Base-by-base conservation (phyloP, 1,139 yeast species). In the Candida freyschussii region DNA sequence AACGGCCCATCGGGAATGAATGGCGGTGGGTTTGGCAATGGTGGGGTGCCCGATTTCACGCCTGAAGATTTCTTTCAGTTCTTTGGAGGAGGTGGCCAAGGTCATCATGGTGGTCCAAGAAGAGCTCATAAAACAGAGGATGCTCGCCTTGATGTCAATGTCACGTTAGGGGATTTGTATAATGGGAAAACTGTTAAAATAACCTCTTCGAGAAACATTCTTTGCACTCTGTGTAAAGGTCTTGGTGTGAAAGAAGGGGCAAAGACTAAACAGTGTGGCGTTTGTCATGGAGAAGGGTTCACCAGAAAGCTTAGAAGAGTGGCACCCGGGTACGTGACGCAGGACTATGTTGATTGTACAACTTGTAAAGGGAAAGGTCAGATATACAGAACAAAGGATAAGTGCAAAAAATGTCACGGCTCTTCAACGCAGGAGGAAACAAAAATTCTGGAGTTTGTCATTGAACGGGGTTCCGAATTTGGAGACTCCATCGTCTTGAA, bases 161-260 rank as follows among this genome's bases (percentile, higher is more conserved):
- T 87, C 7, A 68, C 82, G 0, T 59, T 87, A 36, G 86, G 78
- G 37, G 96, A 89, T 41, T 60, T 86, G 27, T 91, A 75, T 64
- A 74, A 73, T 45, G 97, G 98, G 8, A 85, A 85, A 53, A 74
- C 78, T 12, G 70, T 86, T 43, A 82, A 85, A 54, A 75, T 85
- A 50, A 72, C 85, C 4, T 72, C 85, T 4, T 75, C 82, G 4
- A 72, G 96, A 52, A 75, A 83, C 50, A 68, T 81, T 13, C 60
- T 86, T 7, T 89, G 97, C 62, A 56, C 67, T 2, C 56, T 63
- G 26, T 89, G 97, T 59, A 62, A 67, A 31, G 97, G 96, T 2
- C 58, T 72, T 2, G 96, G 96, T n/a, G 76, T 81, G 20, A 75
- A 70, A 45, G 66, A 74, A 33, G 65, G 72, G 38, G 87, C 95